These are phyloP conservation scores for Quercus variabilis DNA, from an alignment of 306 rosid species.

Conservation along the genomic window DNA sequence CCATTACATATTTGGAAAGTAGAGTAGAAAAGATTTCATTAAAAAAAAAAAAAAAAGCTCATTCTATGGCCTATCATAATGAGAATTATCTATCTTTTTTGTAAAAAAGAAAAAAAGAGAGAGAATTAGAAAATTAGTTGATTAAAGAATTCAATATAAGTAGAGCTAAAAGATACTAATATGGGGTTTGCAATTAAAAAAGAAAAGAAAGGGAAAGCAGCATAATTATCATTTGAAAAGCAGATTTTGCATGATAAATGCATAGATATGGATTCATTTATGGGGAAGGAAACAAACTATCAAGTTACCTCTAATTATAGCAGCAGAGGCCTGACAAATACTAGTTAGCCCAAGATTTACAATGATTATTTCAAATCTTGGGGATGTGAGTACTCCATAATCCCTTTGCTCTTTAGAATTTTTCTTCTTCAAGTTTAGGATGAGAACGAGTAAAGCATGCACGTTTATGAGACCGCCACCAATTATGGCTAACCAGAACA, in stretches of 20 bases:
- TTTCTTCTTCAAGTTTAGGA: slow-evolving; percentile 51
- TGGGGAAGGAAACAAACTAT: neutral
- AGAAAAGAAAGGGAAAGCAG: neutral
- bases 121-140: neutral
- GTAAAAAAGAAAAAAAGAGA: no score
- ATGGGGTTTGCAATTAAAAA: neutral
- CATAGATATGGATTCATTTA: neutral
- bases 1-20: neutral
- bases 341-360: slow-evolving; percentile 66
- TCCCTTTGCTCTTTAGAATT: slow-evolving; percentile 24
- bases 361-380: slow-evolving; percentile 81
- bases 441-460: slow-evolving; percentile 56
- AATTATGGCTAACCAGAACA: slow-evolving; percentile 78
- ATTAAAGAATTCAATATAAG: neutral
- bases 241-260: no score
- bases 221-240: no score
- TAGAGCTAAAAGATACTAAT: neutral
- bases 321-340: slow-evolving; percentile 65
- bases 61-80: neutral
- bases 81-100: no score
- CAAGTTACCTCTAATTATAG: slow-evolving; percentile 56
- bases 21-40: neutral
- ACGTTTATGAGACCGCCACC: slow-evolving; percentile 46
- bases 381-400: slow-evolving; percentile 72
- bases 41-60: neutral